Evolutionary conservation across 2,329 filamentous ascomycete species (phyloP).

Genomic region (Plectosphaerella plurivora): DNA sequence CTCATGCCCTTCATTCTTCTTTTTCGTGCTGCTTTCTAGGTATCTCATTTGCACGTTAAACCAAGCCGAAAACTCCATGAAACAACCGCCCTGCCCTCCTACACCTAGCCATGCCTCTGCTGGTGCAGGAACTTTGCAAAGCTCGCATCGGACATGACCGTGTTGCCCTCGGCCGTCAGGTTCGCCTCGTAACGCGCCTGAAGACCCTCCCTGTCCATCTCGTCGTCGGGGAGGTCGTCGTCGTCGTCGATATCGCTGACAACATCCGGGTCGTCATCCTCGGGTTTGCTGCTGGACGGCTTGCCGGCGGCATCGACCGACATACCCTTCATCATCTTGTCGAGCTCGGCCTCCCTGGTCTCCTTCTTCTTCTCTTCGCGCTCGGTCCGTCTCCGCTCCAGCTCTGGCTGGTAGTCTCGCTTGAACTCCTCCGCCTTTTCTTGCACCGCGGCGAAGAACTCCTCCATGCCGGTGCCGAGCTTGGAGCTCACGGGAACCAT

Average conservation of each 20-base stretch:
- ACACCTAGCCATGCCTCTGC: neutral
- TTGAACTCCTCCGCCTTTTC: slow-evolving; percentile 87
- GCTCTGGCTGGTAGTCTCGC: slow-evolving; percentile 84
- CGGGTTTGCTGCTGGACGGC: slow-evolving; percentile 25
- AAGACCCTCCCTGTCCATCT: slow-evolving; percentile 60
- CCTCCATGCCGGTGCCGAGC: slow-evolving; percentile 84
- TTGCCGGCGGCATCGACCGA: slow-evolving; percentile 32
- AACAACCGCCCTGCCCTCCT: too few species aligned
- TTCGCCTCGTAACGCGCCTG: slow-evolving; percentile 75
- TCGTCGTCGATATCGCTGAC: slow-evolving; percentile 56
- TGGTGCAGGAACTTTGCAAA: slow-evolving; percentile 56
- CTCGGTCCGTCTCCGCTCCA: slow-evolving; percentile 72
- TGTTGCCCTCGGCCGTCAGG: slow-evolving; percentile 54
- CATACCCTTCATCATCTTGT: slow-evolving; percentile 95
- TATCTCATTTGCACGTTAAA: neutral
- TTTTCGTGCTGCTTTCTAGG: neutral
- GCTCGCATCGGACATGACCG: slow-evolving; percentile 50
- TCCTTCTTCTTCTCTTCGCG: slow-evolving; percentile 71
- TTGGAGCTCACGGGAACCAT: slow-evolving; percentile 92
- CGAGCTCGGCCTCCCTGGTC: slow-evolving; percentile 74
- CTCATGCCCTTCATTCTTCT: neutral
- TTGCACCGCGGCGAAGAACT: slow-evolving; percentile 87
- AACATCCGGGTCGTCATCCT: slow-evolving; percentile 45
- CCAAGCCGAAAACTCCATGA: too few species aligned
- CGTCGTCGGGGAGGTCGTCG: slow-evolving; percentile 55